Evolutionary conservation across 148 eudicot species (phyloP).

Genomic region (Chenopodium berlandieri): DNA sequence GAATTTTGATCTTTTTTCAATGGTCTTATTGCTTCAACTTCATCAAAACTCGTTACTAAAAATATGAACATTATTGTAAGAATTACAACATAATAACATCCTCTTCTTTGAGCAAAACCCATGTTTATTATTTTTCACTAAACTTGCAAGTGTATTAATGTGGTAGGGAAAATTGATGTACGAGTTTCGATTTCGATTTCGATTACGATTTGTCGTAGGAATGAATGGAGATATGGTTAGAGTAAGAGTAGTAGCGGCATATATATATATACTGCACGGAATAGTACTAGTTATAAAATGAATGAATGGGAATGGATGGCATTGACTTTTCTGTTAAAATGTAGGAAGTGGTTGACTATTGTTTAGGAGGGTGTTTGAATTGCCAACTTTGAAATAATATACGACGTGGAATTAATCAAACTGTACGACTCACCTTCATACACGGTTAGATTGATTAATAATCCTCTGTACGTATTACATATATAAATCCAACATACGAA

Average conservation of each 20-base stretch:
- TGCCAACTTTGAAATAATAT: conserved; percentile 14
- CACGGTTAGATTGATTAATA: conserved; percentile 23
- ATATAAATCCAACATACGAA: too few species aligned
- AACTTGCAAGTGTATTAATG: too few species aligned
- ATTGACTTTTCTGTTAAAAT: conserved; percentile 17
- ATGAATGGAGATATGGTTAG: too few species aligned
- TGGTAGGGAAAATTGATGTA: too few species aligned
- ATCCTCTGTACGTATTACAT: neutral
- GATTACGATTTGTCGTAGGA: too few species aligned
- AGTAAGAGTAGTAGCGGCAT: neutral
- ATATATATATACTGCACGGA: conserved; percentile 20
- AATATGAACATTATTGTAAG: neutral
- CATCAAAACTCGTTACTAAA: conserved; percentile 12
- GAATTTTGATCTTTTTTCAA: conserved; percentile 18
- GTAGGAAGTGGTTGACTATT: conserved; percentile 16
- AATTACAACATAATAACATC: neutral
- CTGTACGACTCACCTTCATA: neutral
- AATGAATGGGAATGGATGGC: neutral
- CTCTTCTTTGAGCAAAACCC: conserved; percentile 9
- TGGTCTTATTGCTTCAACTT: conserved; percentile 29
- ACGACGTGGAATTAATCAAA: conserved; percentile 20
- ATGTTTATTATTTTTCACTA: neutral
- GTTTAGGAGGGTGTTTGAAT: conserved; percentile 23
- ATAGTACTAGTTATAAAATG: neutral
- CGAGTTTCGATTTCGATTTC: too few species aligned